Evolutionary conservation across 2,329 filamentous ascomycete species (phyloP).

Genomic region (Claviceps pazoutovae): DNA sequence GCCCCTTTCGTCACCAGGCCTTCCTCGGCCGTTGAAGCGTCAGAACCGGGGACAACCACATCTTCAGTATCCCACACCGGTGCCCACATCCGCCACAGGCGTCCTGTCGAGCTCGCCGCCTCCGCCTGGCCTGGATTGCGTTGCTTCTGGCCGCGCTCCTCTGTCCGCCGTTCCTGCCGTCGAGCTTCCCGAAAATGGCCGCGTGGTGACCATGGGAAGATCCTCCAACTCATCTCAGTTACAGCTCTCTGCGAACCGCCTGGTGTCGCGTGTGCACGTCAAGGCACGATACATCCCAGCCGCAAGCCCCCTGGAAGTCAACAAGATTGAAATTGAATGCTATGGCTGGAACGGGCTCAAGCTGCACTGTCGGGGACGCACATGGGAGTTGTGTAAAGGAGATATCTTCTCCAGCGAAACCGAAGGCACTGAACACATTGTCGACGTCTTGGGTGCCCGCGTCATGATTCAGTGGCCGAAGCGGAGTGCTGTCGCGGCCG

Average conservation of each 20-base stretch:
- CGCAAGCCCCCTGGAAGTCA: constrained; percentile 50
- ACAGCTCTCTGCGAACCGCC: constrained; percentile 80
- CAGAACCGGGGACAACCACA: constrained; percentile 37
- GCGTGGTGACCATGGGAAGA: constrained; percentile 73
- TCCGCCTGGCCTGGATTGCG: constrained; percentile 34
- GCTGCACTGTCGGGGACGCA: constrained; percentile 77
- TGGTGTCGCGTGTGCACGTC: constrained; percentile 88
- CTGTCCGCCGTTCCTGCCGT: constrained; percentile 73
- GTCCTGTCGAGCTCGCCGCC: constrained; percentile 79
- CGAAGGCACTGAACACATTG: constrained; percentile 77
- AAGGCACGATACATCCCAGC: constrained; percentile 71
- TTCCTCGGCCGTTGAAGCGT: constrained; percentile 56
- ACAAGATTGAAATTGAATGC: constrained; percentile 78
- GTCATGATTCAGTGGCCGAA: constrained; percentile 81
- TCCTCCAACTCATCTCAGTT: constrained; percentile 94
- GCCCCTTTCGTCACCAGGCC: constrained; percentile 59
- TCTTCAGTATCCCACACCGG: constrained; percentile 77
- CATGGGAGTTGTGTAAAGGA: constrained; percentile 75
- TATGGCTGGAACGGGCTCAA: constrained; percentile 93
- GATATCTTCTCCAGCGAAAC: constrained; percentile 86
- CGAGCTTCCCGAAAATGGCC: constrained; percentile 67
- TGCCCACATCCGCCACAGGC: constrained; percentile 86
- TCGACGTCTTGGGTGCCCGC: constrained; percentile 86
- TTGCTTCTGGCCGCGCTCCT: constrained; percentile 64
- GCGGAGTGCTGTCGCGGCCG: constrained; percentile 27